A percentile compares a stretch with the other conserved stretches of the same genome.
Conservation (phyloP, 352 stramenopile genomes). For the Phytophthora megakarya region DNA sequence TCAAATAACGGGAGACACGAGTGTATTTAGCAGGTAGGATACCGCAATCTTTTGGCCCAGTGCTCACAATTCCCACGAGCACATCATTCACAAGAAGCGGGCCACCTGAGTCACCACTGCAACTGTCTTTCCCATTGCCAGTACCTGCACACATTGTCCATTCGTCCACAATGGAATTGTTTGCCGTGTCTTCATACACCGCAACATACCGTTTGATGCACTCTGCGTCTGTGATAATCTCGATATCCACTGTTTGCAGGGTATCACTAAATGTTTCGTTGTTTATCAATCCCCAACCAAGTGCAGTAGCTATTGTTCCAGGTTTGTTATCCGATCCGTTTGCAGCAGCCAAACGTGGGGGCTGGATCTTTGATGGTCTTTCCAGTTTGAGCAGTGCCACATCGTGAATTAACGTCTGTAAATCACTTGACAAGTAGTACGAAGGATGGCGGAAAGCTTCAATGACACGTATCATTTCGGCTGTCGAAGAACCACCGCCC, state of each 20-base stretch:
- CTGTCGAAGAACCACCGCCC: background rate
- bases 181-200: no score
- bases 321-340: conserved; percentile 47
- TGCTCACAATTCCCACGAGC: no score
- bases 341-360: conserved; percentile 28
- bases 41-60: no score
- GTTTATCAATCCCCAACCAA: conserved; percentile 50
- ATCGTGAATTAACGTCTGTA: conserved; percentile 24
- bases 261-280: conserved; percentile 18
- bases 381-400: conserved; percentile 54
- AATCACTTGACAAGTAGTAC: background rate
- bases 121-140: no score
- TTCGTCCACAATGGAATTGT: conserved; percentile 1
- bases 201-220: conserved; percentile 33
- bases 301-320: conserved; percentile 43
- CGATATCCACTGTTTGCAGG: conserved; percentile 46
- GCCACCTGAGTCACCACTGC: no score
- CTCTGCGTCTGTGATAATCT: conserved; percentile 47
- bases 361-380: conserved; percentile 24
- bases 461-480: conserved; percentile 7
- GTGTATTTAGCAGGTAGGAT: no score
- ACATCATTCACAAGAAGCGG: no score
- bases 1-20: no score
- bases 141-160: no score
- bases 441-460: conserved; percentile 11